Base-by-base conservation (phyloP, 805 yeast genomes). In the Saccharomycopsis sp. region DNA sequence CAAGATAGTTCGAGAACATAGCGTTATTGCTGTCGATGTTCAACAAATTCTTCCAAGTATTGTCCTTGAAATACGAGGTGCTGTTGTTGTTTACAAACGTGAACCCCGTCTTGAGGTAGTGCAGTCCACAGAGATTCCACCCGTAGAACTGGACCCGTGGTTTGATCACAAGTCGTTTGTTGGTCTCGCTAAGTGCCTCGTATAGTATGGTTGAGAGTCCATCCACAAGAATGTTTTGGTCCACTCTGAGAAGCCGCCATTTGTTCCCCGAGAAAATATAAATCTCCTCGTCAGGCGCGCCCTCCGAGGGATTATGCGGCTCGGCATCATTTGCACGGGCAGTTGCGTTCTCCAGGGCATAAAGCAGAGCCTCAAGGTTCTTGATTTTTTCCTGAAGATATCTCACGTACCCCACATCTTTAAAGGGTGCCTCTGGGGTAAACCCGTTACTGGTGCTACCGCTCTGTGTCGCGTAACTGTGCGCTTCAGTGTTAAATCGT, bases 111-210 rank as follows among this genome's bases (percentile, higher is more conserved):
- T 49, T 47, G 49, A 44, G 3, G 64, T 80, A 83, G 64, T 77
- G 78, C 35, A 75, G 75, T 1, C 87, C 87, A 15, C 79, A 72
- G 79, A 83, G 71, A 65, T 83, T 83, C 86, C 87, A 83, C 14
- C 85, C 86, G 64, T 80, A 83, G 54, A 75, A 78, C 65, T 84
- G 63, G 14, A 29, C 38, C 42, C 63, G 25, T 5, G 63, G 63
- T n/a, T 51, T 52, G 2, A 20, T 25, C 9, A 60, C 38, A 5
- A 29, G 12, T 17, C 2, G 8, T 22, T 53, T 47, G 34, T 47
- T 22, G 19, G 41, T 47, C 15, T 56, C 50, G 25, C 25, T 35
- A 8, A n/a, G 9, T 14, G 53, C 14, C 1, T 56, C 44, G 38
- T 23, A 55, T n/a, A 55, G 17, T 22, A 34, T n/a, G n/a, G 51